Evolutionary conservation across 1,284 basidiomycete species (phyloP), one percentile per base, ranked within the genome.

Genomic region (Papiliotrema laurentii): DNA sequence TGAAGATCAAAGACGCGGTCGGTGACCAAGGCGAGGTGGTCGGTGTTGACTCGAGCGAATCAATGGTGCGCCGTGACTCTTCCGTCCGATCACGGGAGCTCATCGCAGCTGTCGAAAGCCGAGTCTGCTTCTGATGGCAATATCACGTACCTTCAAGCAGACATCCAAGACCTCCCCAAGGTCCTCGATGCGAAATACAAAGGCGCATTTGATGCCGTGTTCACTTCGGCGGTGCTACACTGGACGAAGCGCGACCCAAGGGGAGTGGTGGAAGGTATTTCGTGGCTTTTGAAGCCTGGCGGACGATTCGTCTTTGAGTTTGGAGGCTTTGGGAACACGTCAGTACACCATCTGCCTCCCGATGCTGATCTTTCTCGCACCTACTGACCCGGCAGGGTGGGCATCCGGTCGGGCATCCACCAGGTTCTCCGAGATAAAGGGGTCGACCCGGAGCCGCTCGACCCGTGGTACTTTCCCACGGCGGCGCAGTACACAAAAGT

Each of bases 401-500:
- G 85, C 3, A 71, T 89, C 13, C 75, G 87, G 44, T 70, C 75
- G 10, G 80, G 81, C 1, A 61, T 91, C 5, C 77, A 88, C 57
- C 64, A 76, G 11, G 82, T 79, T 0, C 66, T 85, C 31, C 73
- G 70, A 43, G 70, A 72, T n/a, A 75, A 78, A 18, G 84, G 84
- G 0, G 69, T 81, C 42, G 77, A 89, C 61, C 80, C 86, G 4
- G 63, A 69, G 3, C 57, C 68, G 6, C 65, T 81, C 31, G 87
- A 91, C 63, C 88, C 88, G 0, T 91, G 87, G 87, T 89, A 82
- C 71, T 90, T 88, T 61, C 88, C 89, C 1, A 83, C 84, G 0
- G 75, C 76, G 4, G 77, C 79, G 34, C 81, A 85, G 53, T 89
- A 90, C 67, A 71, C 66, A 27, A 72, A 74, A 59, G 84, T 84